Percentiles rank a stretch among this genome's conserved stretches.
Conservation (phyloP, 1,284 basidiomycete species). For the Xanthoconium separans region DNA sequence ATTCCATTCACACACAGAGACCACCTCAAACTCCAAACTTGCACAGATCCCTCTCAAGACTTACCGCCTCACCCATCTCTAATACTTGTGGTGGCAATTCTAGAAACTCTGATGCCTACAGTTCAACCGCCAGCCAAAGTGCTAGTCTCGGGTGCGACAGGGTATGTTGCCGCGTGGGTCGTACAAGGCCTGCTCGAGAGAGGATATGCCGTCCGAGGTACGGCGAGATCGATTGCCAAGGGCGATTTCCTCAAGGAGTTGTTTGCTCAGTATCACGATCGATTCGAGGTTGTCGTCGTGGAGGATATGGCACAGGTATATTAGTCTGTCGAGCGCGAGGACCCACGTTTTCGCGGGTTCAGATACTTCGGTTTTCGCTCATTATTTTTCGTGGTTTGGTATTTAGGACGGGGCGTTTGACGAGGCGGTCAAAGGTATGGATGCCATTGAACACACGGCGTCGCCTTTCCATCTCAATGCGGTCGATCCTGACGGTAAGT, state of each 20-base stretch:
- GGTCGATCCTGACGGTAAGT: constrained; percentile 40
- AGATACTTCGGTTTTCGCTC: background rate
- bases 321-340: background rate
- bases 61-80: too few species aligned
- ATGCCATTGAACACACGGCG: constrained; percentile 55
- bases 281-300: constrained; percentile 46
- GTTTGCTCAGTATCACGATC: constrained; percentile 41
- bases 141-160: constrained; percentile 41
- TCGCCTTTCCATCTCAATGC: constrained; percentile 43
- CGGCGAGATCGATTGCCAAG: constrained; percentile 43
- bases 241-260: constrained; percentile 41
- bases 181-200: constrained; percentile 33
- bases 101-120: constrained; percentile 35
- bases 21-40: too few species aligned
- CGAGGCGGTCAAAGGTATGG: constrained; percentile 62
- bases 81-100: too few species aligned
- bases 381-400: background rate
- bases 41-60: too few species aligned
- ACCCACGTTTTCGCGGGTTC: too few species aligned
- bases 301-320: constrained; percentile 44
- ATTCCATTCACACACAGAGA: too few species aligned
- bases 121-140: constrained; percentile 38
- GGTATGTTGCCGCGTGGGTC: constrained; percentile 40
- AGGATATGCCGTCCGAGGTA: constrained; percentile 46
- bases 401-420: constrained; percentile 55